Conservation (phyloP, 257 asterid species). For the Perilla frutescens region DNA sequence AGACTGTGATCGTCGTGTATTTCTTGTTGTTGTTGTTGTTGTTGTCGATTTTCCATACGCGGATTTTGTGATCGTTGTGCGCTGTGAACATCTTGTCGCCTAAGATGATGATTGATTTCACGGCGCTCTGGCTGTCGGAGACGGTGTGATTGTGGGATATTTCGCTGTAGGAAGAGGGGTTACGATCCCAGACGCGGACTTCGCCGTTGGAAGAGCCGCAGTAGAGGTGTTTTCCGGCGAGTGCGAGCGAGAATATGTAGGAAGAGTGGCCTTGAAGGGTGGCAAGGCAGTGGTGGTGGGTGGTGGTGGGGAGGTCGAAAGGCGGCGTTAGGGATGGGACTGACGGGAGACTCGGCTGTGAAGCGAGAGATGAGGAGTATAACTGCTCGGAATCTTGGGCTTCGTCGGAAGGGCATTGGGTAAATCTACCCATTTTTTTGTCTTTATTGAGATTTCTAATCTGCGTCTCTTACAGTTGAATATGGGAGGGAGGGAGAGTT, state of each 20-base stretch:
- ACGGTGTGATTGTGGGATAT: constrained; percentile 30
- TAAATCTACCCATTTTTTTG: constrained; percentile 39
- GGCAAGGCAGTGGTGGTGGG: constrained; percentile 46
- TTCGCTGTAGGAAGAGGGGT: constrained; percentile 12
- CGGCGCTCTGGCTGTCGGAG: constrained; percentile 43
- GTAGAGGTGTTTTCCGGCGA: constrained; percentile 64
- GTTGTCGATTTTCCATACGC: constrained; percentile 68
- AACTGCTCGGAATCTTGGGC: constrained; percentile 44
- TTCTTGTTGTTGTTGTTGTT: constrained; percentile 27
- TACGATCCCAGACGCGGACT: constrained; percentile 53
- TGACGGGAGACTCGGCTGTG: constrained; percentile 71
- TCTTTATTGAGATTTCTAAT: not conserved
- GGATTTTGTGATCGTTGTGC: constrained; percentile 71
- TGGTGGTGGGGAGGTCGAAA: constrained; percentile 32
- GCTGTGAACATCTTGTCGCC: constrained; percentile 69
- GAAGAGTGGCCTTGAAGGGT: constrained; percentile 61
- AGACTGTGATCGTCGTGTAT: constrained; percentile 46
- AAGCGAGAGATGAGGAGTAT: constrained; percentile 47
- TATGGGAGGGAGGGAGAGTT: not conserved
- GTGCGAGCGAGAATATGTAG: constrained; percentile 54
- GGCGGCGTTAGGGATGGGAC: constrained; percentile 66
- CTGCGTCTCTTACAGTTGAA: not conserved
- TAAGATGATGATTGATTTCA: constrained; percentile 47
- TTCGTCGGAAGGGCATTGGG: constrained; percentile 30
- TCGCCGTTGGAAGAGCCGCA: constrained; percentile 65